Conservation (phyloP, 1,139 yeast species). For the Zygoascus hellenicus region DNA sequence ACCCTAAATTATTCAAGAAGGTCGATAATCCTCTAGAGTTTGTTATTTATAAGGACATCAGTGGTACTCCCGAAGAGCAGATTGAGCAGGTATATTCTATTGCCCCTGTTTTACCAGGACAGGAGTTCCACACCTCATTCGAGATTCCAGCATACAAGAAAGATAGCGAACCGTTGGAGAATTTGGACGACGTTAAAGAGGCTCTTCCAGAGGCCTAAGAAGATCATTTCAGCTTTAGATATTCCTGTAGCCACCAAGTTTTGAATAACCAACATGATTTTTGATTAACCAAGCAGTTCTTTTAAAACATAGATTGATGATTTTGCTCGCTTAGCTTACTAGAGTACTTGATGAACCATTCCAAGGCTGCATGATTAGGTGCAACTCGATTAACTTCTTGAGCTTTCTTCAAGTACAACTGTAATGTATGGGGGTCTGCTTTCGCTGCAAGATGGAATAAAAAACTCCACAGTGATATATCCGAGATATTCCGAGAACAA, state of each 20-base stretch:
- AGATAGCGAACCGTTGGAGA: constrained; percentile 19
- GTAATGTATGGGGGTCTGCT: constrained; percentile 7
- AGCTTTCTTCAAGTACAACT: constrained; percentile 11
- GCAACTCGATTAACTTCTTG: constrained; percentile 13
- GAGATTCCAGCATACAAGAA: constrained; percentile 64
- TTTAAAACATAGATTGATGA: too few species aligned
- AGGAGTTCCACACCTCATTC: constrained; percentile 54
- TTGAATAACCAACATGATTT: too few species aligned
- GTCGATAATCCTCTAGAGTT: constrained; percentile 46
- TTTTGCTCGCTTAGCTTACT: too few species aligned
- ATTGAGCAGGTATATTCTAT: constrained; percentile 51
- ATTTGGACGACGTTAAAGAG: constrained; percentile 5
- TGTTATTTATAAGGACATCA: constrained; percentile 55
- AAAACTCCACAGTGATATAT: constrained; percentile 44
- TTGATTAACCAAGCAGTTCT: too few species aligned
- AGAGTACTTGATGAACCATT: constrained; percentile 7
- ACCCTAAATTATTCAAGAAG: constrained; percentile 66
- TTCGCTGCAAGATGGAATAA: constrained; percentile 21
- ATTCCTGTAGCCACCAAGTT: neutral
- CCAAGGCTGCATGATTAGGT: constrained; percentile 23
- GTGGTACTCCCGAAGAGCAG: constrained; percentile 46
- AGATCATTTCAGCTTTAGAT: neutral
- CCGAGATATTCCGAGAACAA: constrained; percentile 36
- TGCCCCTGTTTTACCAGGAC: constrained; percentile 74
- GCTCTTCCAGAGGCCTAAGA: constrained; percentile 12